A percentile compares a stretch with the other conserved stretches of the same genome.
These are phyloP conservation scores for Phytophthora pisi DNA, from an alignment of 352 stramenopile species.

Conservation along the genomic window DNA sequence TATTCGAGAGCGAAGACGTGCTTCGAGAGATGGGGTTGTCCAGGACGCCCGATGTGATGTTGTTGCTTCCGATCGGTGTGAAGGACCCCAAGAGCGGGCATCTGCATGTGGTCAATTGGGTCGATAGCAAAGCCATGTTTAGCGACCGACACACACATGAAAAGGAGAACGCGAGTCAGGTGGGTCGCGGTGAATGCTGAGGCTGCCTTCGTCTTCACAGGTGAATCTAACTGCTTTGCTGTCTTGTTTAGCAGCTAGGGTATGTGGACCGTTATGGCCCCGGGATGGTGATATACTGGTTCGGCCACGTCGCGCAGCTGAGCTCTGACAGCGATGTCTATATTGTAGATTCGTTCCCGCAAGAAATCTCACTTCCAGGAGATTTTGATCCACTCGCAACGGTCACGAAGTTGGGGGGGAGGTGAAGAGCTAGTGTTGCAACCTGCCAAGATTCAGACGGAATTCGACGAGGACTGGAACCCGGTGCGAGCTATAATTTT, in stretches of 20 bases:
- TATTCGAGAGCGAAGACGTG: constrained; percentile 86
- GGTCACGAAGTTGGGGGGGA: constrained; percentile 19
- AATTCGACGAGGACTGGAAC: constrained; percentile 49
- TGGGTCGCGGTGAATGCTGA: not conserved
- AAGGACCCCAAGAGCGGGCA: constrained; percentile 36
- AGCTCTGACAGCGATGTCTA: constrained; percentile 63
- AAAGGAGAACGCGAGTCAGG: constrained; percentile 73
- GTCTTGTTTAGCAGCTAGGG: constrained; percentile 53
- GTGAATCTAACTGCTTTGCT: not conserved
- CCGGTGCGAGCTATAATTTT: constrained; percentile 35
- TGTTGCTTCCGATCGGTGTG: constrained; percentile 85
- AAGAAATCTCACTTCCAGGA: constrained; percentile 61
- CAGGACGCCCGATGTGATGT: constrained; percentile 87
- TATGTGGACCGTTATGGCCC: constrained; percentile 86
- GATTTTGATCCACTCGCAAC: constrained; percentile 45
- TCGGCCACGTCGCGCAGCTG: constrained; percentile 68
- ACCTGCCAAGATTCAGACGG: constrained; percentile 27
- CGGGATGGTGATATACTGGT: constrained; percentile 92
- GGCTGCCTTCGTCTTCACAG: not conserved
- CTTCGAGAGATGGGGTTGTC: constrained; percentile 79
- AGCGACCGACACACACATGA: constrained; percentile 81
- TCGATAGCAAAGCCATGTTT: constrained; percentile 93
- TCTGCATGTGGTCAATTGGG: constrained; percentile 85
- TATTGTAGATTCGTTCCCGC: constrained; percentile 64
- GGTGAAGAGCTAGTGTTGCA: constrained; percentile 28